A percentile compares a stretch with the other conserved stretches of the same genome.
phyloP scores from a whole-genome alignment of 306 rosid genomes.

The Luffa acutangula region DNA sequence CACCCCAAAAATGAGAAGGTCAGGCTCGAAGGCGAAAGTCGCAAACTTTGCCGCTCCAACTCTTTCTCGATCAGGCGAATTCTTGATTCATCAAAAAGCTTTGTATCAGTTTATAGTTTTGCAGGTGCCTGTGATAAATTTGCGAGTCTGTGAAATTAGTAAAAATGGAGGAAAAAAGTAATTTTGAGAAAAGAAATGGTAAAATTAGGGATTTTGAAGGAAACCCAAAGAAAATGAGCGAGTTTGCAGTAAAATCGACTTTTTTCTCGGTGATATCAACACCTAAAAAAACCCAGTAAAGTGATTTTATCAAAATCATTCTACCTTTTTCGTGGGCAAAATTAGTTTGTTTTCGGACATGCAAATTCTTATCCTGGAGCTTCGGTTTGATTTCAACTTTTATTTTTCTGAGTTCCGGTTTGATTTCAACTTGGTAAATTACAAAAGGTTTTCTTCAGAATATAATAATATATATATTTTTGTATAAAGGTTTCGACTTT shows the following conservation, averaged over 20 bases:
- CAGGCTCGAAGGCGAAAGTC: neutral
- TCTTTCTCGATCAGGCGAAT: neutral
- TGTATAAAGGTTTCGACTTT: neutral
- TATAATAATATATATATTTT: neutral
- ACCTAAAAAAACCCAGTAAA: neutral
- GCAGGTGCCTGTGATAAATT: neutral
- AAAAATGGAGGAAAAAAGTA: neutral
- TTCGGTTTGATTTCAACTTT: neutral
- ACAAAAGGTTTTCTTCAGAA: neutral
- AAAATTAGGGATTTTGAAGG: neutral
- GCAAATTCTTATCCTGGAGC: neutral
- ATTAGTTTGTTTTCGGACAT: neutral
- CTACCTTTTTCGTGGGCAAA: neutral
- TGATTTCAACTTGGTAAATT: neutral
- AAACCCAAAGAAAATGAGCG: constrained; percentile 4
- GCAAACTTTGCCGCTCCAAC: neutral
- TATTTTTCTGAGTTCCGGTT: neutral
- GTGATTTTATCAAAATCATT: neutral
- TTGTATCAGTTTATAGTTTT: neutral
- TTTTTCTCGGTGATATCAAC: constrained; percentile 1
- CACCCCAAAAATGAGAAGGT: neutral
- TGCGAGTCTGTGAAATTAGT: neutral
- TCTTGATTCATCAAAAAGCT: constrained; percentile 1
- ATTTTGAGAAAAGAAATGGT: neutral
- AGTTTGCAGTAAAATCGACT: constrained; percentile 3